phyloP scores from a whole-genome alignment of 1,284 basidiomycete genomes.

The Irpex sp. region DNA sequence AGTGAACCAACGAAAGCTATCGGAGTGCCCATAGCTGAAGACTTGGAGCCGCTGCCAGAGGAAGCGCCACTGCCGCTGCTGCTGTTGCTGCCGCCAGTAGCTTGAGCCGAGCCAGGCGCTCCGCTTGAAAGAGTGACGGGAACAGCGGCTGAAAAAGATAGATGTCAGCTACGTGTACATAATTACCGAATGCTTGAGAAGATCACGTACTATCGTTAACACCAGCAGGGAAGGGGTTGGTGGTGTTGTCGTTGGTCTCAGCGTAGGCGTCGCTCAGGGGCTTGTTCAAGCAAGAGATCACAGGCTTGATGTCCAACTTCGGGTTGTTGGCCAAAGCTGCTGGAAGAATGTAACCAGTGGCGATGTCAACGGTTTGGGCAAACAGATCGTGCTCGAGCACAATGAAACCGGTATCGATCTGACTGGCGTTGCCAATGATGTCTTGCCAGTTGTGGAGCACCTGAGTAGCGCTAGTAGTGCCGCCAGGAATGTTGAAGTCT shows the following conservation, averaged over 20 bases:
- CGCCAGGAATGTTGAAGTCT: conserved; percentile 76
- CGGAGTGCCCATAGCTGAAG: conserved; percentile 9
- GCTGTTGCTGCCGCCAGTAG: conserved; percentile 16
- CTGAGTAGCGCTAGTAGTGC: conserved; percentile 49
- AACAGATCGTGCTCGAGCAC: conserved; percentile 75
- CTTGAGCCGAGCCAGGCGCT: conserved; percentile 29
- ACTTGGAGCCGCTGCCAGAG: conserved; percentile 7
- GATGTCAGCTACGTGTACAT: neutral
- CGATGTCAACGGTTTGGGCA: conserved; percentile 63
- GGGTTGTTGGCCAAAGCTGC: conserved; percentile 57
- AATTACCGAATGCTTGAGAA: neutral
- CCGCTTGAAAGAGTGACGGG: conserved; percentile 29
- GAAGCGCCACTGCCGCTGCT: conserved; percentile 10
- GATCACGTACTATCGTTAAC: neutral
- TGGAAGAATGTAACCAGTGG: conserved; percentile 65
- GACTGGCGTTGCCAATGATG: conserved; percentile 50
- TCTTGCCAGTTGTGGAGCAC: conserved; percentile 61
- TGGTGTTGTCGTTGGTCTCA: conserved; percentile 60
- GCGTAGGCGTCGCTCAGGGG: conserved; percentile 56
- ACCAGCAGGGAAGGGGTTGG: conserved; percentile 39
- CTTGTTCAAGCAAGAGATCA: conserved; percentile 63
- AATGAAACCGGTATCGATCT: conserved; percentile 55
- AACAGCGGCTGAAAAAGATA: conserved; percentile 15
- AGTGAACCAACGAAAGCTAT: conserved; percentile 13
- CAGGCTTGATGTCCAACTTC: conserved; percentile 55